phyloP scores from a whole-genome alignment of 2,329 filamentous ascomycete species.

The Penicillium sp. region DNA sequence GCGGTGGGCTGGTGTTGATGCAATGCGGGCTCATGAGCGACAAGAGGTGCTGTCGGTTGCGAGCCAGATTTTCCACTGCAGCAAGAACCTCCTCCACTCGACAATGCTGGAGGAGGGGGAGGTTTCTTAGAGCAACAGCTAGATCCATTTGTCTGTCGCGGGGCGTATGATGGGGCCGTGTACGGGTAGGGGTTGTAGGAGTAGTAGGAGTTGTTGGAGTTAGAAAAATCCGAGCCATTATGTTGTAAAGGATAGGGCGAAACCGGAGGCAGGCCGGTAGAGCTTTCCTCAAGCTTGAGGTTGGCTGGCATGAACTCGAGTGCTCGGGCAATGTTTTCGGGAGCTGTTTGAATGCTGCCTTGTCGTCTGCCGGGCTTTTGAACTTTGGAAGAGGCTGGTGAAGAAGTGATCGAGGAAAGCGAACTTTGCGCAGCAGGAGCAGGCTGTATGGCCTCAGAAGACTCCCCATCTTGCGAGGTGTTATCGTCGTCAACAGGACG shows the following conservation, averaged over 20 bases:
- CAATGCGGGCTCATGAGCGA: background rate
- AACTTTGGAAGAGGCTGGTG: conserved; percentile 36
- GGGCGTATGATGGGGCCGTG: background rate
- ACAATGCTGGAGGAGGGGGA: conserved; percentile 2
- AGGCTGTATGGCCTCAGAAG: conserved; percentile 3
- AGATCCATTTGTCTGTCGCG: conserved; percentile 6
- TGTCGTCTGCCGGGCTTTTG: conserved; percentile 41
- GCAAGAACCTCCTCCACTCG: conserved; percentile 32
- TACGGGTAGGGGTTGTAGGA: no score
- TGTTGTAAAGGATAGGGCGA: conserved; percentile 10
- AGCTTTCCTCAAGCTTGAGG: conserved; percentile 26
- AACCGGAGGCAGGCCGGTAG: conserved; percentile 17
- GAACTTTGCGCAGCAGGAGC: conserved; percentile 20
- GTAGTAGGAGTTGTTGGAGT: background rate
- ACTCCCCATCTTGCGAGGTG: background rate
- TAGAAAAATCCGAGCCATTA: conserved; percentile 4
- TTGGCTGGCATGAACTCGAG: conserved; percentile 34
- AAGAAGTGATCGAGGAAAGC: conserved; percentile 22
- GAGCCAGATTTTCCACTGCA: conserved; percentile 28
- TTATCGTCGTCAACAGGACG: conserved; percentile 23
- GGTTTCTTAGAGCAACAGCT: conserved; percentile 33
- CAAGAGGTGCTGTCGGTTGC: conserved; percentile 1
- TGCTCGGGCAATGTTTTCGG: conserved; percentile 41
- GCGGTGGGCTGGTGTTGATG: conserved; percentile 12
- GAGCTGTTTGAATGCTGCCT: conserved; percentile 37